Percentiles rank a stretch among this genome's conserved stretches.
Conservation (phyloP, 176 grass and related monocot species). For the Ananas comosus region DNA sequence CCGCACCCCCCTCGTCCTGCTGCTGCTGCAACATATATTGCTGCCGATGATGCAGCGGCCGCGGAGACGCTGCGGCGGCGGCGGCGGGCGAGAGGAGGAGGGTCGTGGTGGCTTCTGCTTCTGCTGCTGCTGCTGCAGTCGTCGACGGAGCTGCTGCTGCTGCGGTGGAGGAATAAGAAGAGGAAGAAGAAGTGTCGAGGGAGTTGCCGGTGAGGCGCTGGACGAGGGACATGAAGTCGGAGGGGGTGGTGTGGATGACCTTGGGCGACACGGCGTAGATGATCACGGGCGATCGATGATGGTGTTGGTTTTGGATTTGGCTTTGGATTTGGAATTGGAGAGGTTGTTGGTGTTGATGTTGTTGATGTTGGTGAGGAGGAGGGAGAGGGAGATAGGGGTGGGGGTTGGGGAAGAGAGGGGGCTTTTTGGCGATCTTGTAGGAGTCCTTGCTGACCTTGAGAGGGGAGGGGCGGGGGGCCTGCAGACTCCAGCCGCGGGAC, state of each 20-base stretch:
- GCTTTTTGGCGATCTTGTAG: conserved; percentile 67
- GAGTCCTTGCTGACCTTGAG: conserved; percentile 70
- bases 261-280: conserved; percentile 97
- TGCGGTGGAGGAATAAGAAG: not conserved
- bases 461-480: conserved; percentile 58
- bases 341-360: not conserved
- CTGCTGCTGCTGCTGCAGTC: conserved; percentile 4
- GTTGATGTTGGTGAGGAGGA: not conserved
- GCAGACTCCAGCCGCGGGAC: conserved; percentile 66
- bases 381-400: not conserved
- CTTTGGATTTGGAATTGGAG: not conserved
- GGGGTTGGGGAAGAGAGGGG: conserved; percentile 17
- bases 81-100: conserved; percentile 72
- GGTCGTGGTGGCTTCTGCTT: conserved; percentile 32
- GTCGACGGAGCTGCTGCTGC: conserved; percentile 19
- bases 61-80: conserved; percentile 13
- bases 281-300: conserved; percentile 49
- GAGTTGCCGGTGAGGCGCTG: conserved; percentile 68
- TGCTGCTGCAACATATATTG: not conserved
- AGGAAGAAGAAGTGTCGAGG: not conserved
- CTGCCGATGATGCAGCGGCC: not conserved
- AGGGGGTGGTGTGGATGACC: conserved; percentile 68
- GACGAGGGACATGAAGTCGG: conserved; percentile 92
- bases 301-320: not conserved
- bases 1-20: too few species aligned